Evolutionary conservation across 2,329 filamentous ascomycete genomes (phyloP).

Genomic region (Fusarium sp.): DNA sequence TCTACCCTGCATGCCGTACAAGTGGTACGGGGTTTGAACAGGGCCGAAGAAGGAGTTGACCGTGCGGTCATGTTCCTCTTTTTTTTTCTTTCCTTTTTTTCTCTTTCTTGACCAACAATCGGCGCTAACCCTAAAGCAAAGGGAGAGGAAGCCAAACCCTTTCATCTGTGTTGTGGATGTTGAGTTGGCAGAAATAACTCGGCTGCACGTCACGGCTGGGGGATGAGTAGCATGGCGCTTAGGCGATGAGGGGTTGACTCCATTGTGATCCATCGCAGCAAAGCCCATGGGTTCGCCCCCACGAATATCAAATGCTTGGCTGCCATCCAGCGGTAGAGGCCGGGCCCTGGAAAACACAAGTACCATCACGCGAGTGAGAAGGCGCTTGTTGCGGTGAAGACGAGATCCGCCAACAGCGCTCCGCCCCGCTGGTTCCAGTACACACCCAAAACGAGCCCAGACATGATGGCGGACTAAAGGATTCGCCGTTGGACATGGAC

Average conservation of each 20-base stretch:
- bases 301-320: conserved; percentile 11
- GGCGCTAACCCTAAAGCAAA: conserved; percentile 7
- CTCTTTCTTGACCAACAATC: neutral
- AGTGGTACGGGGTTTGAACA: neutral
- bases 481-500: neutral
- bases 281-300: conserved; percentile 6
- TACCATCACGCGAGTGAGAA: conserved; percentile 28
- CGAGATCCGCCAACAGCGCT: conserved; percentile 18
- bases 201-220: conserved; percentile 29
- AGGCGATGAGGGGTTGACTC: conserved; percentile 17
- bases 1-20: conserved; percentile 9
- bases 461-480: conserved; percentile 4
- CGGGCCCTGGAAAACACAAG: conserved; percentile 1
- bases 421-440: conserved; percentile 15
- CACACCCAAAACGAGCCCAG: conserved; percentile 9
- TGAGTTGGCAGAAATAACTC: conserved; percentile 8
- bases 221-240: conserved; percentile 18
- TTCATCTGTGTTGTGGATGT: neutral
- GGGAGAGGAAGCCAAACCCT: conserved; percentile 8
- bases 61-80: neutral
- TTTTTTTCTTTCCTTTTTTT: neutral
- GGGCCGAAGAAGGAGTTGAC: neutral
- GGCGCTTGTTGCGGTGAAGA: conserved; percentile 36
- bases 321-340: conserved; percentile 1
- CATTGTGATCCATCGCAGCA: conserved; percentile 15